These are phyloP conservation scores for Mrakia frigida DNA, from an alignment of 768 basidiomycete genomes.

Conservation along the genomic window DNA sequence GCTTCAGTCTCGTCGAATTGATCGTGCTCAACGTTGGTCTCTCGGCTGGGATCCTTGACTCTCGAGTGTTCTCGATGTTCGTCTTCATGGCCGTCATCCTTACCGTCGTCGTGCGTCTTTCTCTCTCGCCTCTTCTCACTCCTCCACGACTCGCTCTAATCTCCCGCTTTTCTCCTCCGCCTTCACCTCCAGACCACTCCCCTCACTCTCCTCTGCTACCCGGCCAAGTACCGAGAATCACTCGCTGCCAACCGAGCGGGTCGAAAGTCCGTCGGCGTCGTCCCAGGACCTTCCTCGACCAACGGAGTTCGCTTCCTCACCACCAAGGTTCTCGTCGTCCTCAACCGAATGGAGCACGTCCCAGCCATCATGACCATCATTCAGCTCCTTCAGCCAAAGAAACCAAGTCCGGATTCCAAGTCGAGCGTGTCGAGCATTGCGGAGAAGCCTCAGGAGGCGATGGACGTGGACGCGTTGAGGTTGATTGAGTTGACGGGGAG, in stretches of 20 bases:
- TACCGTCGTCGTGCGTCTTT: constrained; percentile 7
- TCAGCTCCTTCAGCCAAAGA: constrained; percentile 61
- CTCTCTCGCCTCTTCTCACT: not conserved
- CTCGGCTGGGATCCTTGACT: constrained; percentile 64
- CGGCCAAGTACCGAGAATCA: constrained; percentile 42
- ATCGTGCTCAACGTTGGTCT: constrained; percentile 83
- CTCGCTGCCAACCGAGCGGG: not conserved
- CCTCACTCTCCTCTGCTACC: constrained; percentile 71
- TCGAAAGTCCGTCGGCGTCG: not conserved
- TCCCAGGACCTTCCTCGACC: not conserved
- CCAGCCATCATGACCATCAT: constrained; percentile 85
- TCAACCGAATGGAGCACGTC: constrained; percentile 43
- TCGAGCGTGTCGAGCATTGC: not conserved
- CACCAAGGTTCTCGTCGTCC: constrained; percentile 21
- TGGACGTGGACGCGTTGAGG: constrained; percentile 68
- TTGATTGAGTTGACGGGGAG: constrained; percentile 79
- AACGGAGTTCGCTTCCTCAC: constrained; percentile 12
- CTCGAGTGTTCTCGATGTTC: constrained; percentile 79
- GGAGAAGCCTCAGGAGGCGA: constrained; percentile 27
- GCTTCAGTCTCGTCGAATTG: constrained; percentile 63
- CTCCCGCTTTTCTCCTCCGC: constrained; percentile 53
- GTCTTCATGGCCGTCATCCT: constrained; percentile 52
- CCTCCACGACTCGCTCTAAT: not conserved
- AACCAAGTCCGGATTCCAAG: not conserved
- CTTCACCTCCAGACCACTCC: constrained; percentile 73